These are phyloP conservation scores for Penicillium sp. DNA, from an alignment of 2,329 filamentous ascomycete species.

Conservation along the genomic window DNA sequence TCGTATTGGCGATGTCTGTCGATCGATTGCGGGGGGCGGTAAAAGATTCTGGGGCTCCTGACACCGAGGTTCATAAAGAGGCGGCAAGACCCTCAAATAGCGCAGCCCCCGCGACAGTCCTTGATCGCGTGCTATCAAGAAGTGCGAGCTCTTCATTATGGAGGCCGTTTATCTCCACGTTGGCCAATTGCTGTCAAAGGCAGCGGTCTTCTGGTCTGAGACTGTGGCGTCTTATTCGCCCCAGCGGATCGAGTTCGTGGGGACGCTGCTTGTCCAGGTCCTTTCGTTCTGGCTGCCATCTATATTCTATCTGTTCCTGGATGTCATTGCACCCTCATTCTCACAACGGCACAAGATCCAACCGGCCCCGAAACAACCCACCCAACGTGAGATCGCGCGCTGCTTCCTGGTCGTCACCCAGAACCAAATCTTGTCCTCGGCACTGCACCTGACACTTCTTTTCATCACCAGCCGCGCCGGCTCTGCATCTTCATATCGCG, in stretches of 20 bases:
- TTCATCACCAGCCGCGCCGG: conserved; percentile 12
- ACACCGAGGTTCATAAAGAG: conserved; percentile 9
- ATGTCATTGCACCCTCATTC: conserved; percentile 48
- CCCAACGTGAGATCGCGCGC: conserved; percentile 43
- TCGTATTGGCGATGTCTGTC: conserved; percentile 4
- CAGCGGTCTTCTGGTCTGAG: conserved; percentile 12
- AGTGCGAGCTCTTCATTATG: neutral
- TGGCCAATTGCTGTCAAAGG: conserved; percentile 6
- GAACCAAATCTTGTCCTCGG: conserved; percentile 48
- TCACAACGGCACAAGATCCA: conserved; percentile 56
- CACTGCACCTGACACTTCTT: conserved; percentile 31
- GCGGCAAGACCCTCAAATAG: neutral
- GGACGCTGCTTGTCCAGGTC: conserved; percentile 25
- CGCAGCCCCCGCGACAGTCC: neutral
- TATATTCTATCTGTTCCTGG: conserved; percentile 45
- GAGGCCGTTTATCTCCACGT: neutral
- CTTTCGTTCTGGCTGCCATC: conserved; percentile 29
- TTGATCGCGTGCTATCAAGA: neutral
- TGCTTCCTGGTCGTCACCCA: conserved; percentile 47
- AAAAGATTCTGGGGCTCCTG: conserved; percentile 2
- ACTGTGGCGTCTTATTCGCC: conserved; percentile 21
- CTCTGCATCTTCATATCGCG: conserved; percentile 34
- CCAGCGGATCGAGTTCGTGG: conserved; percentile 28
- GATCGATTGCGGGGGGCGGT: conserved; percentile 13
- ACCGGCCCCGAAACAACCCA: conserved; percentile 52